Base-by-base conservation (phyloP, 805 yeast genomes). In the Candida pseudoglaebosa region DNA sequence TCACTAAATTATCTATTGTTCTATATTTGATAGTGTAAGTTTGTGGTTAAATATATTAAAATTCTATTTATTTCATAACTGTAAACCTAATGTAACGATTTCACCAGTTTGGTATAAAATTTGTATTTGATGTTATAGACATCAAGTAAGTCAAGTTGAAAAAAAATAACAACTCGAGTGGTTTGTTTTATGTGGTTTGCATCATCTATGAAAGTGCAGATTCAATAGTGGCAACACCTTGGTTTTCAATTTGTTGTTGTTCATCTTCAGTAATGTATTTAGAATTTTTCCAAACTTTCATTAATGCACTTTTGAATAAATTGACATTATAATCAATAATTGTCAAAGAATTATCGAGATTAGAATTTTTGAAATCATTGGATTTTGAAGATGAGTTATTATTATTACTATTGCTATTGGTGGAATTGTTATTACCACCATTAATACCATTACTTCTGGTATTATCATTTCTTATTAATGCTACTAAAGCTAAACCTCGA, bases 291-390 rank as follows among this genome's bases (percentile, higher is more conserved):
- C 82, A 77, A 73, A 85, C 80, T 47, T 80, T 78, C 65, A 81
- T 84, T 46, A 90, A 69, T 1, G 93, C 81, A 39, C 75, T 77
- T 48, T 84, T 82, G 55, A 91, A 84, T 14, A 86, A 73, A 38
- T 82, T 83, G 31, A 91, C 88, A 58, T 91, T 91, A 58, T 87
- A 90, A 60, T 93, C 97, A 8, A 91, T 82, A 24, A 91, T 76
- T 0, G 95, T 69, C 26, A 76, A 52, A 5, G 75, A 61, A 33
- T 65, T 69, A 26, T 70, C 68, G 44, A 52, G 47, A 13, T n/a
- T 33, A 7, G 36, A 33, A 10, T 10, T 9, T 26, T 26, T 26
- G 5, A 15, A 26, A 10, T 26, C 29, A 6, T 5, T 6, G 15
- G 29, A 26, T 22, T 8, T 8, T 26, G 29, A 26, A 12, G 29